Evolutionary conservation across 768 basidiomycete species (phyloP).

Genomic region (Kwoniella bestiolae): DNA sequence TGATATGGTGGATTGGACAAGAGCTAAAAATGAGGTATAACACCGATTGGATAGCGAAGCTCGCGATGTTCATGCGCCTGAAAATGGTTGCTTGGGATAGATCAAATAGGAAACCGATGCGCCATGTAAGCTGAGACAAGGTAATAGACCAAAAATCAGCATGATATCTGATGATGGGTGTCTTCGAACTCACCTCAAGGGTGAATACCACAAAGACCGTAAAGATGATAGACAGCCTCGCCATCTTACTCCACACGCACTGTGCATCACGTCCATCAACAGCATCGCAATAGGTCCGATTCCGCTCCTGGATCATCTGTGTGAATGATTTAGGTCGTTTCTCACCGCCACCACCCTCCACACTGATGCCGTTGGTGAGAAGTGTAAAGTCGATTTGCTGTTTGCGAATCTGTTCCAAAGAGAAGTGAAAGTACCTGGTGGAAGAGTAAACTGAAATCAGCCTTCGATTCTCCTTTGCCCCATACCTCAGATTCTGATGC

Average conservation of each 20-base stretch:
- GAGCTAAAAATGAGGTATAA: neutral
- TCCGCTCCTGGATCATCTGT: neutral
- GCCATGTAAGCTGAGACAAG: neutral
- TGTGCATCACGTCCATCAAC: neutral
- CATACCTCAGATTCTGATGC: too few relatives aligned
- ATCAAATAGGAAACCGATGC: slow-evolving; percentile 2
- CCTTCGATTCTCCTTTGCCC: too few relatives aligned
- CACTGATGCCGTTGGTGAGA: neutral
- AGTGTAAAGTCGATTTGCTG: neutral
- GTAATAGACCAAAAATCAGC: too few relatives aligned
- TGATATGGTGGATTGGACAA: neutral
- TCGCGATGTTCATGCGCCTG: neutral
- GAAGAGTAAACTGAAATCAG: too few relatives aligned
- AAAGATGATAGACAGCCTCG: neutral
- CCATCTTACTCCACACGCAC: neutral
- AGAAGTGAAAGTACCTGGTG: neutral
- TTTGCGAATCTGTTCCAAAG: neutral
- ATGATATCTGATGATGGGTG: too few relatives aligned
- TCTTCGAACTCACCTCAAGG: neutral
- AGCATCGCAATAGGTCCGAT: neutral
- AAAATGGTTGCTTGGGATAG: neutral
- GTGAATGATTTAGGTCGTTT: slow-evolving; percentile 1
- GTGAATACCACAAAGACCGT: neutral
- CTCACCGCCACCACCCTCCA: neutral
- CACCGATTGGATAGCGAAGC: neutral